phyloP scores from a whole-genome alignment of 2,329 filamentous ascomycete genomes.

The Aureobasidium sp. region DNA sequence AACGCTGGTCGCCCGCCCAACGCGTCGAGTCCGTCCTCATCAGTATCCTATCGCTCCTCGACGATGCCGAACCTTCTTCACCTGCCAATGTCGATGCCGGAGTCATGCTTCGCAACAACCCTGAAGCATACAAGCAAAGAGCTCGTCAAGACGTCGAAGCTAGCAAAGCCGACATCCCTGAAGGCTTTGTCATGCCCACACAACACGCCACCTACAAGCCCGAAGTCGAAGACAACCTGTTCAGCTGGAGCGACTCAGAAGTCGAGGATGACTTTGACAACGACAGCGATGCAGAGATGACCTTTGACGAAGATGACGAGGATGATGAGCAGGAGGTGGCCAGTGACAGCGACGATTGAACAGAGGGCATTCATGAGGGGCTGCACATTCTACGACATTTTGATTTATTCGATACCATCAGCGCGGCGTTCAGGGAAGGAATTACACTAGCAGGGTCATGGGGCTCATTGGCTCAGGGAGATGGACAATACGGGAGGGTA shows the following conservation, averaged over 20 bases:
- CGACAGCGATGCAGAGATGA: constrained; percentile 49
- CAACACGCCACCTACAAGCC: constrained; percentile 55
- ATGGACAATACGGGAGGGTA: background rate
- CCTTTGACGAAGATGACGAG: constrained; percentile 51
- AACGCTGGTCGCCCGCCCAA: constrained; percentile 91
- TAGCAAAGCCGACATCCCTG: constrained; percentile 73
- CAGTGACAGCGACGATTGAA: constrained; percentile 40
- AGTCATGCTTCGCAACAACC: constrained; percentile 72
- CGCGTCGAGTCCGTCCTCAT: constrained; percentile 92
- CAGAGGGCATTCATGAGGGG: background rate
- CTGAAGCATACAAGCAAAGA: constrained; percentile 59
- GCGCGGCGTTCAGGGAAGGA: constrained; percentile 5
- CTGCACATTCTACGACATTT: background rate
- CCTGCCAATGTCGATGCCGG: constrained; percentile 93
- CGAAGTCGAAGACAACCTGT: constrained; percentile 53
- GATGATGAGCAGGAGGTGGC: constrained; percentile 55
- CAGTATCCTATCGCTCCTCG: constrained; percentile 82
- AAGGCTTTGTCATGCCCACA: constrained; percentile 75
- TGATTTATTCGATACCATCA: constrained; percentile 8
- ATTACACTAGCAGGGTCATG: background rate
- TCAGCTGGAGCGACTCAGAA: constrained; percentile 56
- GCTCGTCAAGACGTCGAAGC: constrained; percentile 63
- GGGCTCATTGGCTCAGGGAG: background rate
- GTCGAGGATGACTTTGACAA: constrained; percentile 68
- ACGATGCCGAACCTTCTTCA: constrained; percentile 88